Evolutionary conservation across 1,284 basidiomycete species (phyloP), one percentile per base, ranked within the genome.

Genomic region (Fomitopsis betulina): DNA sequence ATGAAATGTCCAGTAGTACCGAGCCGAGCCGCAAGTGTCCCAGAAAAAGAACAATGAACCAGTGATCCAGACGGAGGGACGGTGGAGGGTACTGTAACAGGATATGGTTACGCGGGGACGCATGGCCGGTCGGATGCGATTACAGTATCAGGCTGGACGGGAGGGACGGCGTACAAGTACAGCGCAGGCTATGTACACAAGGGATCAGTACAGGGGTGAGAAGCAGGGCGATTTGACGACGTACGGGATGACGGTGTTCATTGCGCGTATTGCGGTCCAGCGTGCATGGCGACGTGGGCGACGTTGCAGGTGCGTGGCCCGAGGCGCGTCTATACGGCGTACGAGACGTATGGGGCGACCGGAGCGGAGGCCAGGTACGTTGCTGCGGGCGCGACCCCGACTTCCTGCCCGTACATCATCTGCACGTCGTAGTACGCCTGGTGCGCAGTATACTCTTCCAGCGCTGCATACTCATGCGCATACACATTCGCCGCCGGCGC

Each of bases 11-110:
- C 5, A 45, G 19, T 25, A 45, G 42, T 45, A 47, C 45, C 45
- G 45, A 47, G 15, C 45, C 45, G 45, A 47, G 45, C 45, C 45
- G 45, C 45, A 47, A 47, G 45, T 47, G 45, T 47, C 45, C 45
- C 45, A 47, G 23, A 30, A 37, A 6, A 12, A 37, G 8, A 37
- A 12, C 45, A 47, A 47, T 30, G n/a, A 30, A 30, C 27, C 45
- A 37, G 23, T 27, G 17, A 45, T 25, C 21, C 42, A 30, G 30
- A 30, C 12, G n/a, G 25, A 47, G 45, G 17, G 23, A 15, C 35
- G 35, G 45, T 5, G 2, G 45, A 10, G 5, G 13, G 10, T 47
- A 47, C 3, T 47, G 45, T 30, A 30, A 47, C 45, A 47, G 21
- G 2, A 3, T 3, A 43, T 23, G 15, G 12, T 30, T 13, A 25